Percentiles rank a stretch among this genome's conserved stretches.
Evolutionary conservation across 805 yeast species (phyloP).

Genomic region (Kluyveromyces starmeri): DNA sequence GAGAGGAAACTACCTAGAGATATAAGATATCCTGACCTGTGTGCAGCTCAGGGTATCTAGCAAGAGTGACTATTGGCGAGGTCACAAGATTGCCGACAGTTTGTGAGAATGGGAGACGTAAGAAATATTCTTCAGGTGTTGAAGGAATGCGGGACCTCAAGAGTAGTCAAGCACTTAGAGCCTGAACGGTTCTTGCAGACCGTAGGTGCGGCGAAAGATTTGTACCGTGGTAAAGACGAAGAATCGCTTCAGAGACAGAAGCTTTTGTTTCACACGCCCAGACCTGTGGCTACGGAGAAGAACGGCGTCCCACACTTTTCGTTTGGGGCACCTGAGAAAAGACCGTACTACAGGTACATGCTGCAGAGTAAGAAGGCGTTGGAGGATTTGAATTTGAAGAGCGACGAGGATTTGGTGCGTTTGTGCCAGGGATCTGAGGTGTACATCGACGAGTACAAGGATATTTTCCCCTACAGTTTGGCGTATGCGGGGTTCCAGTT

Average conservation of each 20-base stretch:
- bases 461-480: constrained; percentile 73
- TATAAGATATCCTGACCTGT: no score
- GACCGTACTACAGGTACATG: constrained; percentile 46
- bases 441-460: constrained; percentile 29
- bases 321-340: constrained; percentile 57
- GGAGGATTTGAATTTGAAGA: constrained; percentile 47
- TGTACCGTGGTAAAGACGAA: constrained; percentile 18
- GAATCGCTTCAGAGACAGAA: constrained; percentile 9
- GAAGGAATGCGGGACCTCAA: constrained; percentile 18
- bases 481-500: constrained; percentile 96
- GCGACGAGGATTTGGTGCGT: constrained; percentile 39
- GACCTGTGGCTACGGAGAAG: constrained; percentile 35
- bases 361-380: constrained; percentile 54
- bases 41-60: no score
- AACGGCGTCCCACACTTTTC: constrained; percentile 50
- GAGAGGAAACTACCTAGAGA: no score
- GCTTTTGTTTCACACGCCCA: constrained; percentile 38
- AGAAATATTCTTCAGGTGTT: constrained; percentile 18
- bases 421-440: constrained; percentile 56
- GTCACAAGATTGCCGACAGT: no score
- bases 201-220: constrained; percentile 19
- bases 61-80: no score
- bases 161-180: constrained; percentile 16
- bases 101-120: constrained; percentile 15
- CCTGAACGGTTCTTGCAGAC: constrained; percentile 7